Evolutionary conservation across 306 rosid species (phyloP).

Genomic region (Leucaena leucocephala): DNA sequence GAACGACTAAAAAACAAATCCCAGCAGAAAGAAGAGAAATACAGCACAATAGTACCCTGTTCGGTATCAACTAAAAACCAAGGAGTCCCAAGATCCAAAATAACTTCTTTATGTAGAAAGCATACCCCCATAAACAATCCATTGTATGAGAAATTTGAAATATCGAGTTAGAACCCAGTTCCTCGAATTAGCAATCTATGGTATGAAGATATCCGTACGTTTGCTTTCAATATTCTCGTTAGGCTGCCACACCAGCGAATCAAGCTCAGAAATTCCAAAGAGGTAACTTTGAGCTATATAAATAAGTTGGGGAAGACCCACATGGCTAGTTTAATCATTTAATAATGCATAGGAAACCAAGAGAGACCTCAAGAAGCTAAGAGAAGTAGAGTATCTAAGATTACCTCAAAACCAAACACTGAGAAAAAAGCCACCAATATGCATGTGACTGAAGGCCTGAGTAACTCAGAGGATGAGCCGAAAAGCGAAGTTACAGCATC

Average conservation of each 20-base stretch:
- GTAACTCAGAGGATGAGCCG: slow-evolving; percentile 9
- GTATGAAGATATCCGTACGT: slow-evolving; percentile 20
- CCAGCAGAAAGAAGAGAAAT: slow-evolving; percentile 2
- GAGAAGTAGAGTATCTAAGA: slow-evolving; percentile 34
- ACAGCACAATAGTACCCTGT: neutral
- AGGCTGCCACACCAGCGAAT: slow-evolving; percentile 21
- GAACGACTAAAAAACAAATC: slow-evolving; percentile 13
- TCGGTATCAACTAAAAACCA: slow-evolving; percentile 17
- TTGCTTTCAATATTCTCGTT: slow-evolving; percentile 13
- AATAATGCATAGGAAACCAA: slow-evolving; percentile 20
- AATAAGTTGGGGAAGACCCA: slow-evolving; percentile 43
- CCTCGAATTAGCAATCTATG: slow-evolving; percentile 26
- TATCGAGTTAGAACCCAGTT: slow-evolving; percentile 29
- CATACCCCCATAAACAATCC: slow-evolving; percentile 29
- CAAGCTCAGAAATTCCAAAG: slow-evolving; percentile 29
- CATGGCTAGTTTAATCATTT: slow-evolving; percentile 45
- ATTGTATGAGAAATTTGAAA: neutral
- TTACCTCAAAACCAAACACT: slow-evolving; percentile 31
- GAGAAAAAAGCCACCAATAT: neutral
- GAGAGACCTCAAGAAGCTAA: slow-evolving; percentile 15
- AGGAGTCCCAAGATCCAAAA: slow-evolving; percentile 30
- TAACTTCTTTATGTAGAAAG: slow-evolving; percentile 16
- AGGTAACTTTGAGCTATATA: slow-evolving; percentile 30
- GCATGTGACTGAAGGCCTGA: neutral
- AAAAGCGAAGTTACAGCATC: slow-evolving; percentile 32